phyloP scores from a whole-genome alignment of 2,329 filamentous ascomycete species.

The Iodosphaeria phyllophila region DNA sequence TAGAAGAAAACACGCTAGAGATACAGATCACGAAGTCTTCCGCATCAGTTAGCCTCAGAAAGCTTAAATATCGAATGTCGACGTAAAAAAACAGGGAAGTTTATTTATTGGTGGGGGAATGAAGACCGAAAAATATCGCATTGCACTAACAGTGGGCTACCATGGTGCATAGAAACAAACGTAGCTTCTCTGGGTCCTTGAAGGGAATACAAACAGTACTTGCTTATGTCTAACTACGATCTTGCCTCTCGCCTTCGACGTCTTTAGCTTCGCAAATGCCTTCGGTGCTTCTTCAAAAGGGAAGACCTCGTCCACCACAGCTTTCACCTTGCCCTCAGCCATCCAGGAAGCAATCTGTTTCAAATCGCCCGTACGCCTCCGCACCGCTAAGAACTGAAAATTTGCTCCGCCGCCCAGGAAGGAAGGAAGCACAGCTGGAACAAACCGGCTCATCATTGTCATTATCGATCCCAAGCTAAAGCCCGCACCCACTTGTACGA shows the following conservation, averaged over 20 bases:
- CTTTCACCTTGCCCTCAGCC: constrained; percentile 35
- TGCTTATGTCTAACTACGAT: constrained; percentile 32
- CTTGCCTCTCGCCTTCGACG: constrained; percentile 36
- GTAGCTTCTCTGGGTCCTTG: too few species aligned
- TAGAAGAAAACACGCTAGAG: too few species aligned
- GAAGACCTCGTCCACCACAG: constrained; percentile 34
- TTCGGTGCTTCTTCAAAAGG: constrained; percentile 34
- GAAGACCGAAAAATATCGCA: too few species aligned
- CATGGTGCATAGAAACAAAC: too few species aligned
- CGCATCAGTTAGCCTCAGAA: too few species aligned
- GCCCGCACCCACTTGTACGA: constrained; percentile 29
- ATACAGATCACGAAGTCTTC: too few species aligned
- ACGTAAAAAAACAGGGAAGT: too few species aligned
- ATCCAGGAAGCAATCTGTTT: constrained; percentile 33
- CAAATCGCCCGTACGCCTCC: constrained; percentile 23
- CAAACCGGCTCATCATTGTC: constrained; percentile 7
- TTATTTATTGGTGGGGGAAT: too few species aligned
- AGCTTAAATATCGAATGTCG: too few species aligned
- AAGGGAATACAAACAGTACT: constrained; percentile 1
- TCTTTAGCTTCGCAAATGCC: constrained; percentile 39
- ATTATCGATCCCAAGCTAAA: constrained; percentile 6
- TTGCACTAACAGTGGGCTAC: too few species aligned
- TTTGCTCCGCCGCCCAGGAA: constrained; percentile 21
- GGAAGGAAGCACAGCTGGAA: constrained; percentile 11
- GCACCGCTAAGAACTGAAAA: constrained; percentile 19